phyloP scores from a whole-genome alignment of 2,329 filamentous ascomycete genomes.

The Penicillium vulpinum region DNA sequence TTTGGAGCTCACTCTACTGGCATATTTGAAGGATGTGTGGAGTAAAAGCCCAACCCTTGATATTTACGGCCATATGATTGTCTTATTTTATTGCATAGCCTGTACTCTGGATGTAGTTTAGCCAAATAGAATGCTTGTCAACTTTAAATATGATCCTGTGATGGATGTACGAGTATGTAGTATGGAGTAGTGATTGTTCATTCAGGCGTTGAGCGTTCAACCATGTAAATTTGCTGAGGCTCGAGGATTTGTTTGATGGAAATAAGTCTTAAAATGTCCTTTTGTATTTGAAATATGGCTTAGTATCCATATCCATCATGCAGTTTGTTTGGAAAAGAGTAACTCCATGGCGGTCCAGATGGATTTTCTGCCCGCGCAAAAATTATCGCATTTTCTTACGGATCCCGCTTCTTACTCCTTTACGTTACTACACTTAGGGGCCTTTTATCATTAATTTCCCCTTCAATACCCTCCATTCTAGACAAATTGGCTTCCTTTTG shows the following conservation, averaged over 20 bases:
- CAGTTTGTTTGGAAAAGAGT: background rate
- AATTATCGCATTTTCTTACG: background rate
- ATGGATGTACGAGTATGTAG: too few relatives aligned
- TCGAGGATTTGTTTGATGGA: background rate
- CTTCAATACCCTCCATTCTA: slow-evolving; percentile 4
- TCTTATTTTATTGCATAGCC: slow-evolving; percentile 5
- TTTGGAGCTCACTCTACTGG: slow-evolving; percentile 18
- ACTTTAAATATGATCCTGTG: background rate
- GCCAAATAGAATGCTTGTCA: slow-evolving; percentile 10
- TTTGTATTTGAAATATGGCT: background rate
- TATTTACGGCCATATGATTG: slow-evolving; percentile 11
- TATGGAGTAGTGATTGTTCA: background rate
- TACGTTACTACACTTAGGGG: background rate
- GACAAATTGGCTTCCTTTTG: slow-evolving; percentile 41
- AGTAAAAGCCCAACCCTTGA: slow-evolving; percentile 17
- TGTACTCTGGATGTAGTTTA: slow-evolving; percentile 11
- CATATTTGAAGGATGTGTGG: slow-evolving; percentile 20
- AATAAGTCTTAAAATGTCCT: too few relatives aligned
- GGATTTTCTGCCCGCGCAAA: slow-evolving; percentile 2
- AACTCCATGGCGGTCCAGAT: background rate
- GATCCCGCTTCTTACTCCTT: slow-evolving; percentile 1
- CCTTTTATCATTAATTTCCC: background rate
- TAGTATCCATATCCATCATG: too few relatives aligned
- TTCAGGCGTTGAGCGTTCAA: background rate
- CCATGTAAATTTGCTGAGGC: too few relatives aligned